Evolutionary conservation across 192 early-diverging fungal species (phyloP).

Genomic region (Phycomyces nitens): DNA sequence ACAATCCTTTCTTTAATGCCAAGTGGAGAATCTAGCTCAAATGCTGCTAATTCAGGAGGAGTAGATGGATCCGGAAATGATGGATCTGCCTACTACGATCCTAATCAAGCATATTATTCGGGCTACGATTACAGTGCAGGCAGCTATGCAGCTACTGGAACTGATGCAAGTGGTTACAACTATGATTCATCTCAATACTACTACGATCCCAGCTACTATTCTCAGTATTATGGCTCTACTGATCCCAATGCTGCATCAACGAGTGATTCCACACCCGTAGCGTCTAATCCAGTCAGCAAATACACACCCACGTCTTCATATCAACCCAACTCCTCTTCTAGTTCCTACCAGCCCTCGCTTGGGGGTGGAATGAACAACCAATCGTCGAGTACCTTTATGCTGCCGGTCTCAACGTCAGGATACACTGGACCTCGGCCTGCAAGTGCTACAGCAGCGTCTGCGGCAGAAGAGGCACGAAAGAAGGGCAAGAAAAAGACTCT

Average conservation of each 20-base stretch:
- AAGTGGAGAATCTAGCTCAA: neutral
- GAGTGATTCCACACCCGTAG: neutral
- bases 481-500: conserved; percentile 60
- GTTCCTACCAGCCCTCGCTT: neutral
- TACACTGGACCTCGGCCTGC: neutral
- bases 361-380: too few relatives aligned
- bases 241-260: neutral
- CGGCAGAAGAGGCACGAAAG: conserved; percentile 18
- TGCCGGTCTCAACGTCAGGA: neutral
- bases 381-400: too few relatives aligned
- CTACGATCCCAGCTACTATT: neutral
- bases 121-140: neutral
- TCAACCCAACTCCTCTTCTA: neutral
- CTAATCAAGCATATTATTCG: neutral
- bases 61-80: too few relatives aligned
- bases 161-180: neutral
- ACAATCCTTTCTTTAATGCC: neutral
- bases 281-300: neutral
- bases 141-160: neutral
- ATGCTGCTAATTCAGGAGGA: neutral
- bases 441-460: neutral
- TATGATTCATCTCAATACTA: neutral
- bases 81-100: neutral
- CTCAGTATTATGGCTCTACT: neutral
- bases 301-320: neutral